Conservation (phyloP, 140 eudicot species). For the Flaveria floridana region DNA sequence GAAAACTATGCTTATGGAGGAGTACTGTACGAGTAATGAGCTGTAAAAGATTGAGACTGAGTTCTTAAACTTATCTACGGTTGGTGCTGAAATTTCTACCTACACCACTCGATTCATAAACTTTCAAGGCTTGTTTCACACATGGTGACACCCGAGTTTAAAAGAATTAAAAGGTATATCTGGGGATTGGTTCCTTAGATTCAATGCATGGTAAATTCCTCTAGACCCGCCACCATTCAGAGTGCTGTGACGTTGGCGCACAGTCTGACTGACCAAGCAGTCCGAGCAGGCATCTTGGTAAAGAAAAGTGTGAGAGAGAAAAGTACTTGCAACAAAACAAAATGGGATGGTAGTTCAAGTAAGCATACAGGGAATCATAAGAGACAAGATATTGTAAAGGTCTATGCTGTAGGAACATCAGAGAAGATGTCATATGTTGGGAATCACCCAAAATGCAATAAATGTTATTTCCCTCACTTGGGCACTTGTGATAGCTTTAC, state of each 20-base stretch:
- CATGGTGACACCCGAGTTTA: neutral
- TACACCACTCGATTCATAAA: neutral
- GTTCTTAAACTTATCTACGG: neutral
- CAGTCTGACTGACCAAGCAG: neutral
- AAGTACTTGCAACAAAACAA: too few relatives aligned
- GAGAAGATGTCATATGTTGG: too few relatives aligned
- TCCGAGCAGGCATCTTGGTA: neutral
- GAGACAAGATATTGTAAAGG: too few relatives aligned
- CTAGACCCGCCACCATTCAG: neutral
- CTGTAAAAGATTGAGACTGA: too few relatives aligned
- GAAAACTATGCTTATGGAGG: neutral
- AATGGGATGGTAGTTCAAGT: too few relatives aligned
- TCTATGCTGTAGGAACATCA: too few relatives aligned
- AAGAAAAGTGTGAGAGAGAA: neutral
- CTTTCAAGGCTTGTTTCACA: neutral
- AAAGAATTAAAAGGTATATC: too few relatives aligned
- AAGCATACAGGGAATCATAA: too few relatives aligned
- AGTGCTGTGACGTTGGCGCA: neutral
- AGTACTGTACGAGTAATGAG: neutral
- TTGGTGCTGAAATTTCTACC: neutral
- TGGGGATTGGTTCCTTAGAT: neutral
- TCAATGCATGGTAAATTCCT: neutral
- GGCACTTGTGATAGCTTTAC: too few relatives aligned
- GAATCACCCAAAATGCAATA: too few relatives aligned
- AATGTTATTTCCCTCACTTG: too few relatives aligned